These are phyloP conservation scores for Apiotrichum domesticum DNA, from an alignment of 1,284 basidiomycete species.

Conservation along the genomic window DNA sequence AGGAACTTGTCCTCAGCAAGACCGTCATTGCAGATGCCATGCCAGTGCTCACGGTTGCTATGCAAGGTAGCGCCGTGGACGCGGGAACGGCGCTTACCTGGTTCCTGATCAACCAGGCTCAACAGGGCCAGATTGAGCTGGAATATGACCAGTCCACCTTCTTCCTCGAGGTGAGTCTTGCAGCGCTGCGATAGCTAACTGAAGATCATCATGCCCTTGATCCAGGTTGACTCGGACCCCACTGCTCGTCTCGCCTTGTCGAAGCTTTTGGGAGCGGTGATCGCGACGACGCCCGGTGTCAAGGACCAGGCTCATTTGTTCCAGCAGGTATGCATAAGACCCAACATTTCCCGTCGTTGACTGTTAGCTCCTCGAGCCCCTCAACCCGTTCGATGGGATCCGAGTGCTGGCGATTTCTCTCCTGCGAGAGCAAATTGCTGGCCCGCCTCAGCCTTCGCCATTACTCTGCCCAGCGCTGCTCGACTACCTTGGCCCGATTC, in stretches of 20 bases:
- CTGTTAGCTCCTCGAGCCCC: slow-evolving; percentile 32
- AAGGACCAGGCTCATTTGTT: slow-evolving; percentile 25
- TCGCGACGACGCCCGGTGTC: slow-evolving; percentile 10
- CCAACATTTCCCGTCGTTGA: neutral
- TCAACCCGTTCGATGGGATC: slow-evolving; percentile 35
- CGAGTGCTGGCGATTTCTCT: slow-evolving; percentile 30
- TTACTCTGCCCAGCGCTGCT: slow-evolving; percentile 13
- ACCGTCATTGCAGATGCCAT: slow-evolving; percentile 23
- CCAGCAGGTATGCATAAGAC: slow-evolving; percentile 19
- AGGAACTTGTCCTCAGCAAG: slow-evolving; percentile 4
- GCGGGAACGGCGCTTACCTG: slow-evolving; percentile 22
- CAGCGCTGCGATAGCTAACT: neutral
- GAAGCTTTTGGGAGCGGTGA: slow-evolving; percentile 30
- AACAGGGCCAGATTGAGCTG: slow-evolving; percentile 4
- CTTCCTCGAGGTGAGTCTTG: slow-evolving; percentile 29
- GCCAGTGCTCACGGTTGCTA: slow-evolving; percentile 22
- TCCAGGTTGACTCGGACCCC: slow-evolving; percentile 23
- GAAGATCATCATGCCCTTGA: slow-evolving; percentile 30
- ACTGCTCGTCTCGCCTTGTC: slow-evolving; percentile 25
- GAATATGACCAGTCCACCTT: slow-evolving; percentile 27
- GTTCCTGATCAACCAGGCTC: slow-evolving; percentile 12
- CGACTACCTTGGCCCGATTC: slow-evolving; percentile 14
- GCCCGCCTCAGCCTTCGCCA: slow-evolving; percentile 2
- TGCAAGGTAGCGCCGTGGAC: slow-evolving; percentile 22
- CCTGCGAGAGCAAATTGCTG: slow-evolving; percentile 26